phyloP scores from a whole-genome alignment of 169 alveolate species.

The Eimeria brunetti region DNA sequence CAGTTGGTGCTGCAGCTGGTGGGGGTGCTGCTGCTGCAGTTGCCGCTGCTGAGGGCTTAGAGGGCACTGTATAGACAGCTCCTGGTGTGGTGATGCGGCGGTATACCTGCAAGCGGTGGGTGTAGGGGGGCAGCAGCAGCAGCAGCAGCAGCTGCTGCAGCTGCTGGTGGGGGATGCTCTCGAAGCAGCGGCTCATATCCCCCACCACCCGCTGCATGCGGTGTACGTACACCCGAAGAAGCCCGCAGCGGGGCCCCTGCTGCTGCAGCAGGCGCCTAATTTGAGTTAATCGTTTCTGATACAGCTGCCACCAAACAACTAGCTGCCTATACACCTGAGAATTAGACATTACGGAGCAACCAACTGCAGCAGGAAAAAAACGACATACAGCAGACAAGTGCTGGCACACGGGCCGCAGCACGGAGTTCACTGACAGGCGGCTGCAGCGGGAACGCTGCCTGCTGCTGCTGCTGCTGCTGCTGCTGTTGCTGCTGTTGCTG shows the following conservation, averaged over 20 bases:
- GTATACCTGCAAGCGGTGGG: conserved; percentile 21
- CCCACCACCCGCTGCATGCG: conserved; percentile 62
- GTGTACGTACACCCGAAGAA: conserved; percentile 17
- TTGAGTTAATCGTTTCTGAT: background rate
- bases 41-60: background rate
- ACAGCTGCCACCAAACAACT: conserved; percentile 30
- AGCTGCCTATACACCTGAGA: conserved; percentile 57
- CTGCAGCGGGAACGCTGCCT: background rate
- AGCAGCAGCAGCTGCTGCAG: conserved; percentile 7
- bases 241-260: conserved; percentile 47
- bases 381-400: conserved; percentile 41
- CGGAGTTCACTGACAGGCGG: conserved; percentile 39
- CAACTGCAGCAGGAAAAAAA: conserved; percentile 18
- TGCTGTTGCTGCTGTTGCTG: background rate
- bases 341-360: conserved; percentile 56
- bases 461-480: conserved; percentile 28
- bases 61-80: background rate
- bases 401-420: conserved; percentile 36
- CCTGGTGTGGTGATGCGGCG: conserved; percentile 24
- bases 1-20: background rate
- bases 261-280: conserved; percentile 11
- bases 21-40: background rate
- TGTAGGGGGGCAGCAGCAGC: conserved; percentile 5
- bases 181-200: conserved; percentile 63
- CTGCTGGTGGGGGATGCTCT: conserved; percentile 31